These are phyloP conservation scores for Pichia eremophila DNA, from an alignment of 805 yeast genomes.

Conservation along the genomic window DNA sequence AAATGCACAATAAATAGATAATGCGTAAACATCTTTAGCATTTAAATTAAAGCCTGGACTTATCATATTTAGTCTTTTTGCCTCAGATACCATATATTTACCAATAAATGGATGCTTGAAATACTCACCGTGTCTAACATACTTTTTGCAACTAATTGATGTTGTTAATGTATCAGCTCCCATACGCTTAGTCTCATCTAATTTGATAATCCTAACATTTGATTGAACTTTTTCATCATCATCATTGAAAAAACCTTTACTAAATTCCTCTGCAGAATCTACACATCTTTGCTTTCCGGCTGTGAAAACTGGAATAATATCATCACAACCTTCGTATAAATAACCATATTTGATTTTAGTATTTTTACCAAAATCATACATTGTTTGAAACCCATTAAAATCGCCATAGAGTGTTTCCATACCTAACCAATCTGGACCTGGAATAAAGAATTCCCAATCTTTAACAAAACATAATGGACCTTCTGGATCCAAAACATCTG, in stretches of 20 bases:
- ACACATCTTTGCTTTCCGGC: slow-evolving; percentile 47
- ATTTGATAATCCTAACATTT: slow-evolving; percentile 28
- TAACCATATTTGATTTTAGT: slow-evolving; percentile 41
- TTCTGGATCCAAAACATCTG: slow-evolving; percentile 25
- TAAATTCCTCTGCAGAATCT: slow-evolving; percentile 46
- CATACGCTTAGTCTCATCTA: slow-evolving; percentile 36
- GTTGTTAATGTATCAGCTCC: slow-evolving; percentile 60
- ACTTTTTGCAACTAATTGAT: slow-evolving; percentile 33
- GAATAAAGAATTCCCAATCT: slow-evolving; percentile 42
- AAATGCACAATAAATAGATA: slow-evolving; percentile 63
- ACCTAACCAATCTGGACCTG: slow-evolving; percentile 23
- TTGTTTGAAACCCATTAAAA: slow-evolving; percentile 45
- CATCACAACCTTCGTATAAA: slow-evolving; percentile 25
- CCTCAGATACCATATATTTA: slow-evolving; percentile 28
- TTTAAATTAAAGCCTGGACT: slow-evolving; percentile 49
- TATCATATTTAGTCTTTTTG: slow-evolving; percentile 43
- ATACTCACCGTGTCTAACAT: slow-evolving; percentile 20
- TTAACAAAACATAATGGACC: slow-evolving; percentile 49
- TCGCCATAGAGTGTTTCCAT: slow-evolving; percentile 42
- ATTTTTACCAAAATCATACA: slow-evolving; percentile 38
- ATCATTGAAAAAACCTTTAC: slow-evolving; percentile 43
- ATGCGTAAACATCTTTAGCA: slow-evolving; percentile 37
- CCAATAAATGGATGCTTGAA: slow-evolving; percentile 12
- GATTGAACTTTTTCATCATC: slow-evolving; percentile 29
- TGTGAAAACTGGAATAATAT: slow-evolving; percentile 41